Conservation (phyloP, 257 asterid genomes). For the Solanum pimpinellifolium region DNA sequence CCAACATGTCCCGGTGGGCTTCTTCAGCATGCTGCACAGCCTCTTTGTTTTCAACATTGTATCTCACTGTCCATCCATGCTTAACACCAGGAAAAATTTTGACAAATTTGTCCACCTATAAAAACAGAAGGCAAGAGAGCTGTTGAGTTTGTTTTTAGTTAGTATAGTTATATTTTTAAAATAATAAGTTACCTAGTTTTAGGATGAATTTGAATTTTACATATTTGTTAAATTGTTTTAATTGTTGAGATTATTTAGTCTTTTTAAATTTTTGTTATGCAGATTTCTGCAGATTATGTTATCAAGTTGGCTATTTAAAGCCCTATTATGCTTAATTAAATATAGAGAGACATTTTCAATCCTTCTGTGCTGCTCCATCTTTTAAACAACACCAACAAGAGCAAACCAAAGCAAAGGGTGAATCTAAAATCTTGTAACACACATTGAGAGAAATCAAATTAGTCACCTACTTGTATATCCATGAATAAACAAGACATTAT, state of each 20-base stretch:
- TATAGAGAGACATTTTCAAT: too few relatives aligned
- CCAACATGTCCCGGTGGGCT: constrained; percentile 33
- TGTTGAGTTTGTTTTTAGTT: too few relatives aligned
- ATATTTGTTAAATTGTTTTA: too few relatives aligned
- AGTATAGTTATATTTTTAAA: too few relatives aligned
- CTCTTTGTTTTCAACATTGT: constrained; percentile 22
- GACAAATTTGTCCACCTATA: constrained; percentile 32
- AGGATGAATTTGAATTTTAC: too few relatives aligned
- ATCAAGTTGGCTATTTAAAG: too few relatives aligned
- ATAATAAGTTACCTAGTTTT: too few relatives aligned
- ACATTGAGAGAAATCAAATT: not conserved
- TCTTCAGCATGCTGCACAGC: constrained; percentile 47
- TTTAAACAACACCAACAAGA: not conserved
- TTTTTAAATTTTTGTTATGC: too few relatives aligned
- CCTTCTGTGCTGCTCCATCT: too few relatives aligned
- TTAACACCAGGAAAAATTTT: constrained; percentile 34
- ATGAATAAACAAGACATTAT: not conserved
- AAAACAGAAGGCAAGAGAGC: not conserved
- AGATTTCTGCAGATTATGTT: too few relatives aligned
- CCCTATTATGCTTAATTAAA: too few relatives aligned
- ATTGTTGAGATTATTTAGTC: too few relatives aligned
- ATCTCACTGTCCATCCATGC: constrained; percentile 57
- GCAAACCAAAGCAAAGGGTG: not conserved
- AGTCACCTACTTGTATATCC: not conserved
- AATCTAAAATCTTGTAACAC: not conserved